Base-by-base conservation (phyloP, 108 stramenopile genomes). In the Phaeodactylum tricornutum region DNA sequence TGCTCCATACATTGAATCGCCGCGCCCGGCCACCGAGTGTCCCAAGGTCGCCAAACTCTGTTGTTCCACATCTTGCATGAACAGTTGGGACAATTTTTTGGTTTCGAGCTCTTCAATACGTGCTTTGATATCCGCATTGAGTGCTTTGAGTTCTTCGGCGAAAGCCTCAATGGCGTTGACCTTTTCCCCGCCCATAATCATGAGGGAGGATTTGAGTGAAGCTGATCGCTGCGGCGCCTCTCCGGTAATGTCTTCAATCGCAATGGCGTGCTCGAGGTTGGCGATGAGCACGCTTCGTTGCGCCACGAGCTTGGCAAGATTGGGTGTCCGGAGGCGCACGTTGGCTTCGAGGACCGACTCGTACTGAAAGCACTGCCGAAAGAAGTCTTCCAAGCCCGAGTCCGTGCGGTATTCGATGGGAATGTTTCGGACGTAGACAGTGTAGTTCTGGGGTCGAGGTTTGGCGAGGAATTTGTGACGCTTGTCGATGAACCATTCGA, bases 401-500 rank as follows among this genome's bases (percentile, higher is more conserved):
- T 69, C 63, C n/a, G 53, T 63, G 31, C 53, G 53, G 33, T 69
- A 69, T 21, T 75, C 67, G 21, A 28, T 4, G 3, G 75, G 66
- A 23, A 84, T 55, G 28, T 71, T 67, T 4, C 60, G 63, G 16
- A 84, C 57, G 46, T 71, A 80, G 40, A 74, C 33, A 22, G 51
- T 47, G 50, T 66, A 74, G 57, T 81, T 74, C 33, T 73, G 49
- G 3, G 68, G 57, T 6, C 56, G 31, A 46, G 49, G 35, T 29
- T 66, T 55, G 8, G 50, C 32, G 19, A 75, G 43, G 30, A 70
- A 83, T 5, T 51, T 34, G 41, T 78, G 72, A 1, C 81, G 63
- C 15, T 55, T 57, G 17, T 52, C 43, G 32, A 50, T 74, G 50
- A 77, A 80, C 78, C 83, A 84, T 17, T 63, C 39, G 41, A 79